These are phyloP conservation scores for Chlorella sorokiniana DNA, from an alignment of 139 green algal genomes.

Conservation along the genomic window DNA sequence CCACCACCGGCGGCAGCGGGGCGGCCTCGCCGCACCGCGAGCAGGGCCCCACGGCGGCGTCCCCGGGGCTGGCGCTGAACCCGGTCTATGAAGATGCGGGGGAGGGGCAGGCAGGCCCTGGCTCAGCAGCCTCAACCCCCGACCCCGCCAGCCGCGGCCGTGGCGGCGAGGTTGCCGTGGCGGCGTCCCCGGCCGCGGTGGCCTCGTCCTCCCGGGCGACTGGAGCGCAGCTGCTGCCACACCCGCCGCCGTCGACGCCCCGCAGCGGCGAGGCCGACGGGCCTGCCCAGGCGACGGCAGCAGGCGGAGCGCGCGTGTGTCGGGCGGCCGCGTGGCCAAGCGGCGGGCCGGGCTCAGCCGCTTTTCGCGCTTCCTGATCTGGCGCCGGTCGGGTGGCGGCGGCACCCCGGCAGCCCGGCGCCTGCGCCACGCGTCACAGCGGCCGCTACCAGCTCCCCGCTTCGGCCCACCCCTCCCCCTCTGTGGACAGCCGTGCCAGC, in stretches of 20 bases:
- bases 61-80: neutral
- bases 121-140: neutral
- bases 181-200: neutral
- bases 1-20: too few relatives aligned
- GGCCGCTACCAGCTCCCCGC: neutral
- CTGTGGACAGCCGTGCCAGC: conserved; percentile 23
- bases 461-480: conserved; percentile 15
- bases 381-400: neutral
- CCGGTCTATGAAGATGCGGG: neutral
- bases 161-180: neutral
- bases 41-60: neutral
- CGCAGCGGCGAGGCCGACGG: neutral
- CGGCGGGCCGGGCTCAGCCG: neutral
- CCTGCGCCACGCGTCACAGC: neutral
- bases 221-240: conserved; percentile 13
- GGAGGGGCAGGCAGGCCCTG: neutral
- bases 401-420: neutral
- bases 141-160: neutral
- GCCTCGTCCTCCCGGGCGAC: conserved; percentile 1
- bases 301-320: neutral
- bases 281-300: neutral
- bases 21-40: neutral
- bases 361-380: conserved; percentile 10
- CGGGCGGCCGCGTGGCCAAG: conserved; percentile 15
- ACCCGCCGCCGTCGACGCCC: neutral